A percentile compares a stretch with the other conserved stretches of the same genome.
Conservation (phyloP, 345 rosid species). For the Dovyalis caffra region DNA sequence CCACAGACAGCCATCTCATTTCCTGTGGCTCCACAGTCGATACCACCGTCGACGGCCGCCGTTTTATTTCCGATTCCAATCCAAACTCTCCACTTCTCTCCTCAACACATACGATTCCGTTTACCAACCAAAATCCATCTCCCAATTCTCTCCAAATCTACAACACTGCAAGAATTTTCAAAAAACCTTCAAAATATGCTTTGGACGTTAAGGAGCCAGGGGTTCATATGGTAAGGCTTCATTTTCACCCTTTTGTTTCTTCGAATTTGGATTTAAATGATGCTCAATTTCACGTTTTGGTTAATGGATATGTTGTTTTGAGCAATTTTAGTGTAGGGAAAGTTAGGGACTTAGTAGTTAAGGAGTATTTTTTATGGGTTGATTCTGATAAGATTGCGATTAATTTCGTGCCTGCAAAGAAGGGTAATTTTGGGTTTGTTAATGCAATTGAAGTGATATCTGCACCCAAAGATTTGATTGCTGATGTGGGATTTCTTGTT, state of each 20-base stretch:
- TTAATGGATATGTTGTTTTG: slow-evolving; percentile 62
- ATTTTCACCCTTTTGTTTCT: slow-evolving; percentile 53
- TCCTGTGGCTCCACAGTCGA: slow-evolving; percentile 67
- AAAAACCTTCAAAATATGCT: slow-evolving; percentile 55
- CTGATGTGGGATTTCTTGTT: slow-evolving; percentile 49
- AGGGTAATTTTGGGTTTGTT: slow-evolving; percentile 59
- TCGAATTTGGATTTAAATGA: slow-evolving; percentile 34
- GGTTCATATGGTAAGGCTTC: slow-evolving; percentile 74
- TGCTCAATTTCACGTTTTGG: slow-evolving; percentile 75
- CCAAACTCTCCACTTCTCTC: slow-evolving; percentile 31
- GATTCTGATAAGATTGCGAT: slow-evolving; percentile 48
- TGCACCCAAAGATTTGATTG: slow-evolving; percentile 78
- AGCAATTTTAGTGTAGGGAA: slow-evolving; percentile 49
- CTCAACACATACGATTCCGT: slow-evolving; percentile 36
- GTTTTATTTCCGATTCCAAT: slow-evolving; percentile 47
- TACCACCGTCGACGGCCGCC: slow-evolving; percentile 56
- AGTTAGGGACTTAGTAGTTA: slow-evolving; percentile 34
- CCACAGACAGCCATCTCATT: slow-evolving; percentile 58
- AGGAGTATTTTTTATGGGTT: slow-evolving; percentile 65
- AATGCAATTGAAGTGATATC: slow-evolving; percentile 88
- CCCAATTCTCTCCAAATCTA: slow-evolving; percentile 48
- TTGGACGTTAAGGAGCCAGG: slow-evolving; percentile 63
- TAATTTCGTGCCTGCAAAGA: slow-evolving; percentile 50
- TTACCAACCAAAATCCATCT: slow-evolving; percentile 27
- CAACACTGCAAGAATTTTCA: slow-evolving; percentile 62